Percentiles rank a stretch among this genome's conserved stretches.
Evolutionary conservation across 2,329 filamentous ascomycete species (phyloP).

Genomic region (Sphaceloma murrayae): DNA sequence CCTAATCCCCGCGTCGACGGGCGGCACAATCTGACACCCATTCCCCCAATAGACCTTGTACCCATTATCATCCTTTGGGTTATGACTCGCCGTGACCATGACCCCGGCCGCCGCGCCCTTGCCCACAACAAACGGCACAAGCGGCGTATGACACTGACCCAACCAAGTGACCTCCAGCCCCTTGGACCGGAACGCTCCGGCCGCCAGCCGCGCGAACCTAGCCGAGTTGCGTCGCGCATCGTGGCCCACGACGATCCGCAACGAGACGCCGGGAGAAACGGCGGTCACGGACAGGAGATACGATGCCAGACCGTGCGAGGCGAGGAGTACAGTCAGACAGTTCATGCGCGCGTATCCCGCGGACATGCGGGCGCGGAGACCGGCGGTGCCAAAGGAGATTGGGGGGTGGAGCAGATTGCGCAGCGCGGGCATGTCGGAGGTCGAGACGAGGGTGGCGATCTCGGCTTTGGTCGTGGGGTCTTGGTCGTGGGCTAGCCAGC

Average conservation of each 20-base stretch:
- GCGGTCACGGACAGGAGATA: conserved; percentile 39
- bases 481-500: conserved; percentile 51
- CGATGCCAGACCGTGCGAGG: conserved; percentile 54
- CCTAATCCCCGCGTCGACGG: conserved; percentile 51
- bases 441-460: conserved; percentile 43
- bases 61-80: conserved; percentile 55
- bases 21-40: conserved; percentile 56
- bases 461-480: conserved; percentile 46
- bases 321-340: conserved; percentile 36
- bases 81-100: conserved; percentile 59
- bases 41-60: conserved; percentile 60
- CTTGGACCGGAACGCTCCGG: conserved; percentile 49
- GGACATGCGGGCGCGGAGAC: conserved; percentile 55
- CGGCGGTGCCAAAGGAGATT: conserved; percentile 54
- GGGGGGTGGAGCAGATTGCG: conserved; percentile 44
- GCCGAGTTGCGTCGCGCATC: conserved; percentile 55
- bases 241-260: conserved; percentile 51
- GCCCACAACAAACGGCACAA: conserved; percentile 52
- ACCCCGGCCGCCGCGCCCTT: conserved; percentile 49
- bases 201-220: conserved; percentile 51
- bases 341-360: conserved; percentile 49
- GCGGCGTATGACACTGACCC: conserved; percentile 49
- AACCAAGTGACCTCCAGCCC: conserved; percentile 52
- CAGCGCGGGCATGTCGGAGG: conserved; percentile 39
- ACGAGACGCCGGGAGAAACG: conserved; percentile 33